Evolutionary conservation across 768 basidiomycete species (phyloP).

Genomic region (Kwoniella bestiolae): DNA sequence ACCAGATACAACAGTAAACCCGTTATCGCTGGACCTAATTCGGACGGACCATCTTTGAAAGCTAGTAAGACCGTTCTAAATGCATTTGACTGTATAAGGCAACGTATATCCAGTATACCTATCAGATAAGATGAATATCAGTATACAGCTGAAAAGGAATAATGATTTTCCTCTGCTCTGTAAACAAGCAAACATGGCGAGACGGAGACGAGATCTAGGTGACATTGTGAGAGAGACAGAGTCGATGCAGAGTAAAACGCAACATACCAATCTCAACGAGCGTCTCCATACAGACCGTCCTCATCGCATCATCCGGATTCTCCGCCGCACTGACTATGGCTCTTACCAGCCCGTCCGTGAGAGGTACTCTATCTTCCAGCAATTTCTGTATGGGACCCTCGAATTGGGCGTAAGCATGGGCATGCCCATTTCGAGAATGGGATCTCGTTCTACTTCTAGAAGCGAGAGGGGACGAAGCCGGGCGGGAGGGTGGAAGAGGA

Average conservation of each 20-base stretch:
- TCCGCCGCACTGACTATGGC: constrained; percentile 93
- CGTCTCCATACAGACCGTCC: constrained; percentile 79
- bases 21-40: constrained; percentile 77
- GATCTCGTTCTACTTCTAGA: constrained; percentile 52
- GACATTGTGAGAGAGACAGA: not conserved
- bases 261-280: constrained; percentile 83
- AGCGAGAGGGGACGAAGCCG: constrained; percentile 16
- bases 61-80: constrained; percentile 83
- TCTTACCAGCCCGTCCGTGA: constrained; percentile 63
- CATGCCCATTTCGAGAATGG: constrained; percentile 60
- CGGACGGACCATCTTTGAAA: constrained; percentile 83
- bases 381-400: constrained; percentile 6
- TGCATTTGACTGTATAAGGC: constrained; percentile 78
- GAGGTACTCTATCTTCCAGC: constrained; percentile 28
- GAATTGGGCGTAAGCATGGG: not conserved
- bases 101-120: constrained; percentile 88
- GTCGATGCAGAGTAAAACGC: not conserved
- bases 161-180: no score
- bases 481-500: constrained; percentile 18
- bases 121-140: no score
- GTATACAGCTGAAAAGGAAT: no score
- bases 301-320: constrained; percentile 85
- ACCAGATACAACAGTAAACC: constrained; percentile 79
- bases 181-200: no score
- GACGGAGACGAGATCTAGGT: no score